Conservation (phyloP, 495 filamentous ascomycete genomes). For the Hypomontagnella submonticulosa region DNA sequence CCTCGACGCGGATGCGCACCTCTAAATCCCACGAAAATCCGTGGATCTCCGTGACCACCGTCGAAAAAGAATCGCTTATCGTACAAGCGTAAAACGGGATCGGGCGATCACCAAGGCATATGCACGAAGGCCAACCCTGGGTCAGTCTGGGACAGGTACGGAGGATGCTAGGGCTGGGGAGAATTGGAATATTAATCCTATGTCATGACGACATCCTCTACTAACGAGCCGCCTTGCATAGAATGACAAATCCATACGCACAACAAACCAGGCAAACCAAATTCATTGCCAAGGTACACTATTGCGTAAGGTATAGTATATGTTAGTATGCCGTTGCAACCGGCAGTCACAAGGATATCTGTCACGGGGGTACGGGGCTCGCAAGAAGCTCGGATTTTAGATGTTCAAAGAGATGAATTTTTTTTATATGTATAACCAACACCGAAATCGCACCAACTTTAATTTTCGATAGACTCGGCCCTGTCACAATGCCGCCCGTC, state of each 20-base stretch:
- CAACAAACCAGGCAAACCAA: constrained; percentile 10
- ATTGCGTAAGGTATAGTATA: neutral
- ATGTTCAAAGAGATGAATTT: neutral
- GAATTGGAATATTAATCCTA: neutral
- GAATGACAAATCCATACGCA: constrained; percentile 36
- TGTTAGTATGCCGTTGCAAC: constrained; percentile 5
- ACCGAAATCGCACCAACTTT: no score
- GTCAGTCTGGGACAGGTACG: neutral
- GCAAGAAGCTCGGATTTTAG: constrained; percentile 18
- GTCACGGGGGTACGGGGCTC: constrained; percentile 11
- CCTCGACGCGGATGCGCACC: neutral
- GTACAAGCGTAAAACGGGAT: constrained; percentile 21
- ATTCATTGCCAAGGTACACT: constrained; percentile 3
- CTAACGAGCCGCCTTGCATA: constrained; percentile 26
- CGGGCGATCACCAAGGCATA: constrained; percentile 29
- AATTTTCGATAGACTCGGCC: constrained; percentile 7
- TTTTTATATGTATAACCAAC: no score
- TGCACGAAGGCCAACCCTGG: constrained; percentile 20
- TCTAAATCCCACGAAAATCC: constrained; percentile 11
- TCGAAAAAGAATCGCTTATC: constrained; percentile 22
- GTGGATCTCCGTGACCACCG: constrained; percentile 18
- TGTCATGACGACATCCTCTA: constrained; percentile 28
- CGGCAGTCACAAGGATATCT: constrained; percentile 27
- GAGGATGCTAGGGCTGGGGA: neutral
- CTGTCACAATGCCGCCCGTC: constrained; percentile 18